These are phyloP conservation scores for Zancudomyces culisetae DNA, from an alignment of 371 early-diverging fungal species.

Conservation along the genomic window DNA sequence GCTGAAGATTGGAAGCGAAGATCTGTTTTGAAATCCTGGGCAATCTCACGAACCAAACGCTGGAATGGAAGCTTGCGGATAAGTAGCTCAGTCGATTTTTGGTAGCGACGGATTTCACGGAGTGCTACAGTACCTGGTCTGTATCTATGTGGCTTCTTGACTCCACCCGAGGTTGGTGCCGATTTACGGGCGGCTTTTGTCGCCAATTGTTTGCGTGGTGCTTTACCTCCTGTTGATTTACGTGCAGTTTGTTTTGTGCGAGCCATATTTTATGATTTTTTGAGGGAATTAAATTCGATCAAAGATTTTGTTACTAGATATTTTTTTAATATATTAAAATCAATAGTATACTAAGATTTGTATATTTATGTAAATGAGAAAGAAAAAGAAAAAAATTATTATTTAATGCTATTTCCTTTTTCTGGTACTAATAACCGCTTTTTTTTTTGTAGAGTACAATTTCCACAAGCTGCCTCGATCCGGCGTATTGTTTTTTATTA, in stretches of 20 bases:
- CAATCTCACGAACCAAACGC: slow-evolving; percentile 89
- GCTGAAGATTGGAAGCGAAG: slow-evolving; percentile 96
- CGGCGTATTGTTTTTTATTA: no score
- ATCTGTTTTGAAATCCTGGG: slow-evolving; percentile 93
- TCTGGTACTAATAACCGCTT: no score
- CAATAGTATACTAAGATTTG: no score
- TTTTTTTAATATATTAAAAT: no score
- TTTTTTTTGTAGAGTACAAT: no score
- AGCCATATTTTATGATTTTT: slow-evolving; percentile 40
- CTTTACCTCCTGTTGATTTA: slow-evolving; percentile 98
- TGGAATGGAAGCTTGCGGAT: slow-evolving; percentile 98
- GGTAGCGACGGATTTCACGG: slow-evolving; percentile 95
- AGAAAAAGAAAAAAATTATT: no score
- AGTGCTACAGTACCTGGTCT: slow-evolving; percentile 80
- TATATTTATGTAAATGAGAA: no score
- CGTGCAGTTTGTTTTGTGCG: slow-evolving; percentile 98
- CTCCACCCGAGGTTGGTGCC: slow-evolving; percentile 27
- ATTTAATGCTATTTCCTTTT: no score
- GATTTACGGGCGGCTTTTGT: slow-evolving; percentile 92
- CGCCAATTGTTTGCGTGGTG: slow-evolving; percentile 93
- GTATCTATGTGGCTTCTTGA: slow-evolving; percentile 74
- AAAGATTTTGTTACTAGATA: not conserved
- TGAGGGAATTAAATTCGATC: not conserved
- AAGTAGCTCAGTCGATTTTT: slow-evolving; percentile 92
- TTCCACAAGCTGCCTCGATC: no score